Base-by-base conservation (phyloP, 2,329 filamentous ascomycete genomes). In the Colletotrichum tabaci region DNA sequence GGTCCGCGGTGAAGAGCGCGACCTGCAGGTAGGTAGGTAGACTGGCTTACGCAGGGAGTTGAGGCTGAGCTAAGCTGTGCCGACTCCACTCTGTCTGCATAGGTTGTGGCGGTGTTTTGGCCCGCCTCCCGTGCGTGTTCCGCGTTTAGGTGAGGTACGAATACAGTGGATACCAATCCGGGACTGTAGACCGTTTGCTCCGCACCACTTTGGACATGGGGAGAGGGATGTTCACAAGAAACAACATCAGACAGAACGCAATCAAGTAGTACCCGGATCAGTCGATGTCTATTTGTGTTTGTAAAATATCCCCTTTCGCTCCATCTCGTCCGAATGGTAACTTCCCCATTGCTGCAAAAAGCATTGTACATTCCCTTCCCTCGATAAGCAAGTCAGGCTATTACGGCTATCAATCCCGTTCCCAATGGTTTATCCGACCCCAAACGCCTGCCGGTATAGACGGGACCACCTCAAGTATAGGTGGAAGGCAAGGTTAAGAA, bases 11-110 rank as follows among this genome's bases (percentile, higher is more conserved):
- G 18, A 55, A 47, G n/a, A 42, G 26, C 46, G 60, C 46, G 35
- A 35, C 55, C 55, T 44, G 55, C 55, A 23, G 55, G n/a, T 38
- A 38, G 8, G 8, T 35, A 35, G 35, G 35, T 35, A 35, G 35
- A 21, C 44, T 63, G 53, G 44, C 35, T 55, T 46, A 63, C 50
- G 49, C 61, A 63, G 61, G 49, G 49, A 55, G 49, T 23, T 63
- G 61, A 63, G 61, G 61, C 61, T 63, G 61, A 63, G 61, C 46
- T 62, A 26, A 61, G 58, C 47, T 42, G 38, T 16, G 61, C 61
- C 30, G 21, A 30, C 23, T 21, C 61, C 40, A 30, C 38, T 63
- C 12, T 21, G 18, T 12, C 38, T 23, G 15, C 9, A 16, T 3
- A 50, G 1, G 44, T 26, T 63, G 61, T 63, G 61, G 61, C 61